Conservation (phyloP, 192 early-diverging fungal species). For the Backusella macrospora region DNA sequence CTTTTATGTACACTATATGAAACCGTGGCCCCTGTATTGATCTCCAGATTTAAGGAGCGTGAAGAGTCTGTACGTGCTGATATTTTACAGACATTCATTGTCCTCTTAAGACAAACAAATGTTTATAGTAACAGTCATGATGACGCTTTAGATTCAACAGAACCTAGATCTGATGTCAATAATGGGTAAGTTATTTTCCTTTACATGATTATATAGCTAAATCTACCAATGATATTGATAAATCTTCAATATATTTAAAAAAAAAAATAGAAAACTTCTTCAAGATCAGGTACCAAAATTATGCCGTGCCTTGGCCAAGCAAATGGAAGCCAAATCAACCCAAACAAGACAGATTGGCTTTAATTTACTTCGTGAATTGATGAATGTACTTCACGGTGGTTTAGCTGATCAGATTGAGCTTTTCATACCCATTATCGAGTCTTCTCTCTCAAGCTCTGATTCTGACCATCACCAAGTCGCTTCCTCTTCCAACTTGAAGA, state of each 20-base stretch:
- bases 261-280: conserved; percentile 54
- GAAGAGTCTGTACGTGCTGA: conserved; percentile 87
- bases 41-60: conserved; percentile 79
- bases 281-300: conserved; percentile 65
- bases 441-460: conserved; percentile 63
- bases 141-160: neutral
- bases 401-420: conserved; percentile 63
- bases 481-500: conserved; percentile 81
- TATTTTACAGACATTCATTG: conserved; percentile 71
- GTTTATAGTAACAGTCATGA: conserved; percentile 46
- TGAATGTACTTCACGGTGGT: conserved; percentile 73
- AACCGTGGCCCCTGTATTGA: conserved; percentile 71
- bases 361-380: conserved; percentile 69
- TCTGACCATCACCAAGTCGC: conserved; percentile 54
- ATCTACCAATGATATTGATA: neutral
- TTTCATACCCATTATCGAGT: conserved; percentile 72
- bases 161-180: neutral
- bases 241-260: neutral
- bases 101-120: conserved; percentile 63
- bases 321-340: conserved; percentile 71
- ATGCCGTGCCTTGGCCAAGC: conserved; percentile 67
- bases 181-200: neutral
- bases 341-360: conserved; percentile 77
- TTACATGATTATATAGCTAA: neutral
- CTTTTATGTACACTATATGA: conserved; percentile 64